phyloP scores from a whole-genome alignment of 345 rosid species.

The Firmiana major region DNA sequence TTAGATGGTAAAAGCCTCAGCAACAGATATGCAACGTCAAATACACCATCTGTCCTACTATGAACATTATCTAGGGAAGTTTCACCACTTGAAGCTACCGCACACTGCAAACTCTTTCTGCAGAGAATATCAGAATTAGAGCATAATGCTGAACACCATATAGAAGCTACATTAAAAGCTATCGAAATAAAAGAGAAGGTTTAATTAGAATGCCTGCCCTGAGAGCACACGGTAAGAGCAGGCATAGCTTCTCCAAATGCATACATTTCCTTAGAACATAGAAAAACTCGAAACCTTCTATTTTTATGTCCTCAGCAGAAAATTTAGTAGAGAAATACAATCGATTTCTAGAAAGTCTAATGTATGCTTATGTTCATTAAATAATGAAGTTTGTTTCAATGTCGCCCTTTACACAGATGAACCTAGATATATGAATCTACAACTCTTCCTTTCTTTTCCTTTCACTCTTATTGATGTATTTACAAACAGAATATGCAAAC shows the following conservation, averaged over 20 bases:
- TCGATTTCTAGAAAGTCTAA: too few relatives aligned
- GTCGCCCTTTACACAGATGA: background rate
- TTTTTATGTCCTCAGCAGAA: background rate
- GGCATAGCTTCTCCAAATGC: background rate
- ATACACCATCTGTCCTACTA: slow-evolving; percentile 31
- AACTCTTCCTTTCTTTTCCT: background rate
- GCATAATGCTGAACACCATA: background rate
- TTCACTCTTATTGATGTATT: background rate
- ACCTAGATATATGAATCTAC: background rate
- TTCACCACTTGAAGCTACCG: slow-evolving; percentile 33
- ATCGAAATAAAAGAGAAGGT: background rate
- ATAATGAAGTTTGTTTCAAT: background rate
- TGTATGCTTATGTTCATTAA: background rate
- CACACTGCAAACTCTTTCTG: slow-evolving; percentile 50
- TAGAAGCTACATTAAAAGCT: too few relatives aligned
- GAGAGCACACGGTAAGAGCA: background rate
- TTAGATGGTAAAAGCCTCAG: slow-evolving; percentile 69
- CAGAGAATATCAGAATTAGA: slow-evolving; percentile 15
- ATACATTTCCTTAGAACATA: background rate
- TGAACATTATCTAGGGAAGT: slow-evolving; percentile 35
- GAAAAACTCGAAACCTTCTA: background rate
- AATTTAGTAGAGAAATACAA: background rate
- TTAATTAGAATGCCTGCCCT: background rate
- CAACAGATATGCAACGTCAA: slow-evolving; percentile 48
- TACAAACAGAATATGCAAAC: background rate